These are phyloP conservation scores for Lentinula aciculospora DNA, from an alignment of 768 basidiomycete genomes.

Conservation along the genomic window DNA sequence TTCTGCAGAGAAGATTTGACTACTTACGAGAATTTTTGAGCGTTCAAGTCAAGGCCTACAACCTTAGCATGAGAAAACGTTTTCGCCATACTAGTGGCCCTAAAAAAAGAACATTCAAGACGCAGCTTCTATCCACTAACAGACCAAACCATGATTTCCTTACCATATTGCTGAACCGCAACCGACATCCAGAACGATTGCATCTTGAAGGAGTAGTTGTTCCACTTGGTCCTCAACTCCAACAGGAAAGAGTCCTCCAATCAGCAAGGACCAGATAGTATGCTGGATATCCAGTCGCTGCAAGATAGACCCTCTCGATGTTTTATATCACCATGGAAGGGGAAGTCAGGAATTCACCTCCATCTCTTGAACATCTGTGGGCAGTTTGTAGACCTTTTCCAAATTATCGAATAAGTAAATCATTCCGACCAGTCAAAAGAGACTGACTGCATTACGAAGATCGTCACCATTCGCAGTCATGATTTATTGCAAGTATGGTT, in stretches of 20 bases:
- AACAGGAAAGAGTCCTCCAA: slow-evolving; percentile 21
- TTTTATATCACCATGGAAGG: background rate
- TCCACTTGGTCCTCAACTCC: slow-evolving; percentile 11
- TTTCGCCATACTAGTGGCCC: slow-evolving; percentile 21
- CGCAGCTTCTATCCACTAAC: background rate
- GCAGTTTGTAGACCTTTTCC: slow-evolving; percentile 3
- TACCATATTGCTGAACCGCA: slow-evolving; percentile 25
- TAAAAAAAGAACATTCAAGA: slow-evolving; percentile 3
- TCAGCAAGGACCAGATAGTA: slow-evolving; percentile 18
- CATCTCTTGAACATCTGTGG: slow-evolving; percentile 6
- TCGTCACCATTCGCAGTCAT: background rate
- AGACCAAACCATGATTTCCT: background rate
- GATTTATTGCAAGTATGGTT: background rate
- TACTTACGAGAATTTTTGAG: slow-evolving; percentile 12
- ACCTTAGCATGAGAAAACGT: slow-evolving; percentile 16
- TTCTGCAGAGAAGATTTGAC: background rate
- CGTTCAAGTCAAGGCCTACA: slow-evolving; percentile 20
- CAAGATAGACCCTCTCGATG: background rate
- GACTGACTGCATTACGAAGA: slow-evolving; percentile 2
- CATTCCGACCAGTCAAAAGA: too few relatives aligned
- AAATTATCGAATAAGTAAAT: background rate
- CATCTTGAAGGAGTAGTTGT: slow-evolving; percentile 7
- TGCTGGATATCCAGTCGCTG: slow-evolving; percentile 21
- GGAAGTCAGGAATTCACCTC: background rate
- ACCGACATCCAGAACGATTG: slow-evolving; percentile 21